A percentile compares a stretch with the other conserved stretches of the same genome.
Conservation (phyloP, 768 basidiomycete species). For the Kondoa malvinella region DNA sequence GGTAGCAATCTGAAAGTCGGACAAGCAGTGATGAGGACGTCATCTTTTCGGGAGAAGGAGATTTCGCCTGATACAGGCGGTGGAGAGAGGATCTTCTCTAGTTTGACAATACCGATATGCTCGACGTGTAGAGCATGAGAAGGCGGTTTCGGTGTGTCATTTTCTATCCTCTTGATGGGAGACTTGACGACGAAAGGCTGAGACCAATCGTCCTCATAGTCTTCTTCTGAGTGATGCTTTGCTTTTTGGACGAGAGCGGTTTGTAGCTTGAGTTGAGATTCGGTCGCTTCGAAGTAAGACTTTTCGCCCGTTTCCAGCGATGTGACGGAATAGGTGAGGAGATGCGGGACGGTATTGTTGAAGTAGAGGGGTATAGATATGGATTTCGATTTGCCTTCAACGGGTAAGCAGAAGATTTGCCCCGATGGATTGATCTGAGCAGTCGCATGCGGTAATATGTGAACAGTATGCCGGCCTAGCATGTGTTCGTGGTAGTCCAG, state of each 20-base stretch:
- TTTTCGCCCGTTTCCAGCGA: slow-evolving; percentile 38
- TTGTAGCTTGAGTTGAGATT: slow-evolving; percentile 13
- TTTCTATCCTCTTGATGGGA: slow-evolving; percentile 24
- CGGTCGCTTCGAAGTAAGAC: slow-evolving; percentile 19
- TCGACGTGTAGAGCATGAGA: neutral
- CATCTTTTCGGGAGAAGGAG: neutral
- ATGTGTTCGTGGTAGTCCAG: slow-evolving; percentile 30
- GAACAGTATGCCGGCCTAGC: slow-evolving; percentile 69
- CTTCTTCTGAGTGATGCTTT: slow-evolving; percentile 17
- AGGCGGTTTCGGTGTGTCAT: slow-evolving; percentile 38
- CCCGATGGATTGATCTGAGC: slow-evolving; percentile 68
- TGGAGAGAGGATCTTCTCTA: neutral
- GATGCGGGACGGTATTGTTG: slow-evolving; percentile 68
- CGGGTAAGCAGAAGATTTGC: slow-evolving; percentile 55
- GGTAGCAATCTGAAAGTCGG: neutral
- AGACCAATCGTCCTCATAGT: slow-evolving; percentile 32
- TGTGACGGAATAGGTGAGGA: slow-evolving; percentile 54
- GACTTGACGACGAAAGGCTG: slow-evolving; percentile 19
- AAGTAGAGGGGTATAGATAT: slow-evolving; percentile 67
- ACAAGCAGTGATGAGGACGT: neutral
- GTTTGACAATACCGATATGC: neutral
- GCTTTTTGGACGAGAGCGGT: slow-evolving; percentile 10
- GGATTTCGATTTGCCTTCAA: slow-evolving; percentile 34
- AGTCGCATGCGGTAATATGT: slow-evolving; percentile 38
- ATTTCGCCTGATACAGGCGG: slow-evolving; percentile 1